Evolutionary conservation across 352 stramenopile genomes (phyloP), one percentile per base, ranked within the genome.

Genomic region (Phytopythium sindhum): DNA sequence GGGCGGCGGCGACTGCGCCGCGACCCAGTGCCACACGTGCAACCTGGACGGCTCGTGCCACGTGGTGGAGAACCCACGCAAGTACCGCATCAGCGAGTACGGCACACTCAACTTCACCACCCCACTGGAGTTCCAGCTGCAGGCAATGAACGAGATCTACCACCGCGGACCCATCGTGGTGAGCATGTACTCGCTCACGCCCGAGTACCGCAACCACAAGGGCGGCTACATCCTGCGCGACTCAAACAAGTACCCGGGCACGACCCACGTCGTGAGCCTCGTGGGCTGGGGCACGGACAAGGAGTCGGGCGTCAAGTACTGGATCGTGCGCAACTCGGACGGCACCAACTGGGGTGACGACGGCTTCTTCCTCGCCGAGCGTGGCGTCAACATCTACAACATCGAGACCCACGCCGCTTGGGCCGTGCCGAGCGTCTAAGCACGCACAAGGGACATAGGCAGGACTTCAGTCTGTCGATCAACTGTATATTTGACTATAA

Each of bases 61-160:
- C 23, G 79, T 89, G 21, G 55, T 87, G 29, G 65, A 80, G 63
- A 70, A 83, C 26, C 72, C 84, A 4, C 83, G 78, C 24, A 90
- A 89, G 67, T 88, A 88, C 61, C 80, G 68, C 55, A 83, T 93
- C 29, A 81, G 78, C 1, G 81, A 91, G 57, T 93, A 89, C 54
- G 84, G 81, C 31, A 93, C 84, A 45, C 74, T 93, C 47, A 93
- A 90, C 60, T 86, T 84, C 31, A 91, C 81, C 44, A 89, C 65
- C 23, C 65, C 67, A 28, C 60, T 75, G 1, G 80, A 88, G 60
- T 93, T 93, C 57, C 74, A 91, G 60, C 68, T 90, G 33, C 78
- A 90, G 41, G 84, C 80, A 28, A 98, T 98, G 88, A 95, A 96
- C 37, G 97, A 99, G 80, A 98, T 99, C 59, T 98, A 98, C 72